Evolutionary conservation across 2,329 filamentous ascomycete species (phyloP).

Genomic region (Chaetomium sp.): DNA sequence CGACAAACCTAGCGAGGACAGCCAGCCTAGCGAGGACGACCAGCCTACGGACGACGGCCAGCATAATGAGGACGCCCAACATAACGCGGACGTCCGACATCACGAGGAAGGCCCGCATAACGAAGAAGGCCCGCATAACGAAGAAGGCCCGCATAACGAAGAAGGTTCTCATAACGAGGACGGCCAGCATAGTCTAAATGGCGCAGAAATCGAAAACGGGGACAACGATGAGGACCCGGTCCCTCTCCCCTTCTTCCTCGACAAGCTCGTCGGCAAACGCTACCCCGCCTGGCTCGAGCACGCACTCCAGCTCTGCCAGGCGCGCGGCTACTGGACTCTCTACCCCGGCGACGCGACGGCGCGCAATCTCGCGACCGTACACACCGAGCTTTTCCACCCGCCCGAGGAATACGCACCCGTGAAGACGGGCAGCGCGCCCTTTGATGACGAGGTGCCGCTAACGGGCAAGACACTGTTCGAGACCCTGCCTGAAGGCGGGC

Average conservation of each 20-base stretch:
- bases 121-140: too few species aligned
- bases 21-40: too few species aligned
- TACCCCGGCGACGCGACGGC: constrained; percentile 61
- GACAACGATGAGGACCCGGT: too few species aligned
- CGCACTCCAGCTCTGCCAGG: constrained; percentile 66
- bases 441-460: constrained; percentile 28
- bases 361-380: constrained; percentile 60
- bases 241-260: constrained; percentile 34
- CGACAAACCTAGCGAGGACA: too few species aligned
- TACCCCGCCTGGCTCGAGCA: constrained; percentile 76
- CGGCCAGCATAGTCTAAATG: too few species aligned
- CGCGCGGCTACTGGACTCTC: constrained; percentile 69
- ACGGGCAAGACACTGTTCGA: constrained; percentile 45
- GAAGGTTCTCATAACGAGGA: too few species aligned
- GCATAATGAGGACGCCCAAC: too few species aligned
- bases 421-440: constrained; percentile 10
- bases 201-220: too few species aligned
- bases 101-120: too few species aligned
- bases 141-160: too few species aligned
- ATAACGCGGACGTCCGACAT: too few species aligned
- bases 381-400: constrained; percentile 64
- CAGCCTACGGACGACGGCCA: too few species aligned
- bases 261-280: constrained; percentile 58
- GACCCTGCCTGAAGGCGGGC: constrained; percentile 37
- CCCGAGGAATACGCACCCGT: constrained; percentile 59